Conservation (phyloP, 2,329 filamentous ascomycete genomes). For the Bretziella fagacearum region DNA sequence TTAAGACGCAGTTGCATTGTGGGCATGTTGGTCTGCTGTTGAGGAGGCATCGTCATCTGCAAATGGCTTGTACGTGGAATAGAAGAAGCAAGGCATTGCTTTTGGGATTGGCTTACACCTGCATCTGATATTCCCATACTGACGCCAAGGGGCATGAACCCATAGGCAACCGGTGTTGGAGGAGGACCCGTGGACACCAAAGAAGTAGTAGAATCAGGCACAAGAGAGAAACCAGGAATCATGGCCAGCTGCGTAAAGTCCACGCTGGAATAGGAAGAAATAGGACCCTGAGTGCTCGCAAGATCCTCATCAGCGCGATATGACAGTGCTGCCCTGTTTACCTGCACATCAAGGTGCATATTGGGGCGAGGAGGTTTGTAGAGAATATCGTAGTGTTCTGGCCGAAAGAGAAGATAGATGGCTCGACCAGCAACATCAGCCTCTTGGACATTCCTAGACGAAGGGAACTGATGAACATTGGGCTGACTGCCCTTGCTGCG, state of each 20-base stretch:
- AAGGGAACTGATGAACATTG: slow-evolving; percentile 50
- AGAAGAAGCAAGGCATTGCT: not conserved
- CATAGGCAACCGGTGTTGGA: not conserved
- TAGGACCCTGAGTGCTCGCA: slow-evolving; percentile 20
- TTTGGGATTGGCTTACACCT: not conserved
- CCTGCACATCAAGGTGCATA: slow-evolving; percentile 6
- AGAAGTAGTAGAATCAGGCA: slow-evolving; percentile 19
- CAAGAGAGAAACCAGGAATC: slow-evolving; percentile 28
- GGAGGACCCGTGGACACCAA: slow-evolving; percentile 12
- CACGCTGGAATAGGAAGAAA: slow-evolving; percentile 27
- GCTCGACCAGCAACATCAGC: slow-evolving; percentile 29
- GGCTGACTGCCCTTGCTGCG: slow-evolving; percentile 62
- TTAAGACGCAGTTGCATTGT: not conserved
- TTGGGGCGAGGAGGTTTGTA: slow-evolving; percentile 39
- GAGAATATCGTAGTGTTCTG: slow-evolving; percentile 83
- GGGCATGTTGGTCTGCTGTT: not conserved
- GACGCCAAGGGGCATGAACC: not conserved
- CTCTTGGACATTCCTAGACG: slow-evolving; percentile 32
- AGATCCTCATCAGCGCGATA: slow-evolving; percentile 31
- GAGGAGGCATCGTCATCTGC: not conserved
- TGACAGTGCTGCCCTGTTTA: slow-evolving; percentile 22
- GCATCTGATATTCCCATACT: not conserved
- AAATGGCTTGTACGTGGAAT: not conserved
- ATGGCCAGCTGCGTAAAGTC: slow-evolving; percentile 29
- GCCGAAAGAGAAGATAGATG: slow-evolving; percentile 47